Conservation (phyloP, 2,329 filamentous ascomycete species). For the Xylariaceae sp. region DNA sequence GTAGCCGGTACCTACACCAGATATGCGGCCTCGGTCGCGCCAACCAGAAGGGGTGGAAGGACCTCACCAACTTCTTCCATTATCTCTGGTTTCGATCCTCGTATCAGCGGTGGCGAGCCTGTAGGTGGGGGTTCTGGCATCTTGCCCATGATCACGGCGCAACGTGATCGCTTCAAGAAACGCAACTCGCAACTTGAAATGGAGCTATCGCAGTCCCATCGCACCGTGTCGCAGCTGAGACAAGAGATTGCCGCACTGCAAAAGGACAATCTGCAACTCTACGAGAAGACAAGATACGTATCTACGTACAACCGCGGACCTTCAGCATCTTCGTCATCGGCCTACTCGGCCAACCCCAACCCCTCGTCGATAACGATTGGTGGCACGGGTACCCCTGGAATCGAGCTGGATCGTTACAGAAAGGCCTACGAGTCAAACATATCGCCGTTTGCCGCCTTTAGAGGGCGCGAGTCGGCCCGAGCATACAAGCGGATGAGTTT, state of each 20-base stretch:
- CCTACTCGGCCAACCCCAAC: conserved; percentile 63
- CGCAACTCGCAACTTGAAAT: conserved; percentile 86
- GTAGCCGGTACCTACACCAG: conserved; percentile 89
- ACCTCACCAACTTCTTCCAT: conserved; percentile 95
- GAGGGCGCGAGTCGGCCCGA: conserved; percentile 84
- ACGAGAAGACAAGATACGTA: conserved; percentile 96
- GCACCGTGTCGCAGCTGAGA: conserved; percentile 75
- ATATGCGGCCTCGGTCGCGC: conserved; percentile 59
- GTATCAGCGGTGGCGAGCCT: conserved; percentile 53
- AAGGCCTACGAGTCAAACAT: conserved; percentile 93
- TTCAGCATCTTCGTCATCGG: conserved; percentile 59
- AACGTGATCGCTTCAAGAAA: conserved; percentile 97
- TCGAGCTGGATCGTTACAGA: conserved; percentile 77
- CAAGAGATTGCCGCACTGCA: conserved; percentile 89
- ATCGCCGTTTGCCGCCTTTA: conserved; percentile 91
- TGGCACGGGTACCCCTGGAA: conserved; percentile 52
- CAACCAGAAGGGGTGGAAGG: conserved; percentile 59
- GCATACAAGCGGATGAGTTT: conserved; percentile 91
- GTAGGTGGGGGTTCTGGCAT: conserved; percentile 78
- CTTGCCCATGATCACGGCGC: conserved; percentile 95
- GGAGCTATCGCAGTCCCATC: conserved; percentile 79
- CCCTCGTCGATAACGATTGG: conserved; percentile 62
- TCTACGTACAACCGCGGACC: conserved; percentile 80
- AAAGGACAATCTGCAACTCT: conserved; percentile 91
- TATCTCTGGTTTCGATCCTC: conserved; percentile 89